A percentile compares a stretch with the other conserved stretches of the same genome.
phyloP scores from a whole-genome alignment of 805 yeast genomes.

The Diddensiella transvaalensis region DNA sequence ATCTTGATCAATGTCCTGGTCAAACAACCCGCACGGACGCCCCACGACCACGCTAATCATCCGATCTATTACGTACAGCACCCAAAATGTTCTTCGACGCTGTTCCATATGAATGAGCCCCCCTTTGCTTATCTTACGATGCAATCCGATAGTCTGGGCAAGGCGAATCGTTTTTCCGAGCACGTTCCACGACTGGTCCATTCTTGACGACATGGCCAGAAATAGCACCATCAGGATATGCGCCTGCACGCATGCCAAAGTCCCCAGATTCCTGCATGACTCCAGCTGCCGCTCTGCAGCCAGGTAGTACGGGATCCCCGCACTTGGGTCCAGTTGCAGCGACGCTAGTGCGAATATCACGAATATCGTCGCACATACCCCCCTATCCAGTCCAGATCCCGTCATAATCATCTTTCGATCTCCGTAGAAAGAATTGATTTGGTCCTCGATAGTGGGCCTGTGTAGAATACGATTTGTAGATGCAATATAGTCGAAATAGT shows the following conservation, averaged over 20 bases:
- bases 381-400: constrained; percentile 1
- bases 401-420: constrained; percentile 2
- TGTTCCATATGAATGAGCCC: constrained; percentile 3
- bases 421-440: constrained; percentile 3
- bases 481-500: constrained; percentile 6
- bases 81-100: constrained; percentile 9
- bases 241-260: constrained; percentile 3
- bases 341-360: constrained; percentile 7
- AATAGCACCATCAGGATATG: constrained; percentile 6
- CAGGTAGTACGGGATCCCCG: constrained; percentile 5
- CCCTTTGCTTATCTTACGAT: not conserved
- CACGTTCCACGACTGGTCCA: constrained; percentile 5
- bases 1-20: constrained; percentile 9
- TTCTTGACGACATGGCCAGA: constrained; percentile 5
- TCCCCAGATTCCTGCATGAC: not conserved
- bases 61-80: constrained; percentile 8
- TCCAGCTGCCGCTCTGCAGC: constrained; percentile 11
- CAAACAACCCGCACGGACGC: constrained; percentile 8
- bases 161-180: constrained; percentile 6
- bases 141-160: constrained; percentile 8
- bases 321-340: not conserved
- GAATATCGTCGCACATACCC: constrained; percentile 8
- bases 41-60: constrained; percentile 6
- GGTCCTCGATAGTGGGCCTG: constrained; percentile 7
- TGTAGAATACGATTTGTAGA: constrained; percentile 9